Percentiles rank a stretch among this genome's conserved stretches.
These are phyloP conservation scores for Candida schatavii DNA, from an alignment of 805 yeast species.

Conservation along the genomic window DNA sequence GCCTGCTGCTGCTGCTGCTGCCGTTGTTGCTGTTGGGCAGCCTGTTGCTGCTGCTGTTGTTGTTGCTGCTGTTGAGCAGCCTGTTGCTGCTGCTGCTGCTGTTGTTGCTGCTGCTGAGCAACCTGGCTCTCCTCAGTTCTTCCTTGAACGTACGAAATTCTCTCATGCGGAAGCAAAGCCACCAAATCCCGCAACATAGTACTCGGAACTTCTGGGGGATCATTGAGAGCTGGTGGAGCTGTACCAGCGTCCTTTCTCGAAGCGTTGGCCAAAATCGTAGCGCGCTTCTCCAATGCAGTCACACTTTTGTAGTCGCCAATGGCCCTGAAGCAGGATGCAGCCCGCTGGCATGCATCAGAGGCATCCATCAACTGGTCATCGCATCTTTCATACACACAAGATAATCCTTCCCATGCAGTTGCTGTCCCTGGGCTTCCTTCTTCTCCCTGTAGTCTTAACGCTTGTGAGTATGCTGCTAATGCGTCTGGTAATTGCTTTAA, in stretches of 20 bases:
- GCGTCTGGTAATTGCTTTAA: conserved; percentile 64
- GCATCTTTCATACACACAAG: conserved; percentile 61
- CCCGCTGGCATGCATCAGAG: conserved; percentile 54
- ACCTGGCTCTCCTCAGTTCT: conserved; percentile 22
- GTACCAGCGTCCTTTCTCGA: conserved; percentile 42
- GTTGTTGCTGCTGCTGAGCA: conserved; percentile 12
- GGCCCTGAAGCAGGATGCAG: conserved; percentile 47
- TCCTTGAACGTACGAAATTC: conserved; percentile 38
- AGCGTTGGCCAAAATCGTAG: conserved; percentile 41
- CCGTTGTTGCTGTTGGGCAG: conserved; percentile 8
- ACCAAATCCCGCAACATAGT: conserved; percentile 41
- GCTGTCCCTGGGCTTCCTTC: conserved; percentile 48
- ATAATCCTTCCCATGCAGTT: conserved; percentile 63
- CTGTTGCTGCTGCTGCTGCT: conserved; percentile 9
- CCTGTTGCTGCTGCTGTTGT: conserved; percentile 18
- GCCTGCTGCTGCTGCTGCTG: conserved; percentile 8
- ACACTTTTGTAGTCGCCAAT: conserved; percentile 46
- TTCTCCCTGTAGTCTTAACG: conserved; percentile 50
- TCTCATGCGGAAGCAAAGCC: conserved; percentile 39
- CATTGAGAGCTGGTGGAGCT: conserved; percentile 37
- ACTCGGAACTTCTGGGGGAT: conserved; percentile 48
- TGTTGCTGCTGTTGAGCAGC: conserved; percentile 11
- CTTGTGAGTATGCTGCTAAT: conserved; percentile 65
- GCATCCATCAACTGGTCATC: conserved; percentile 61
- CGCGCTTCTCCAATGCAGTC: conserved; percentile 40